Base-by-base conservation (phyloP, 805 yeast species). In the Priceomyces castillae region DNA sequence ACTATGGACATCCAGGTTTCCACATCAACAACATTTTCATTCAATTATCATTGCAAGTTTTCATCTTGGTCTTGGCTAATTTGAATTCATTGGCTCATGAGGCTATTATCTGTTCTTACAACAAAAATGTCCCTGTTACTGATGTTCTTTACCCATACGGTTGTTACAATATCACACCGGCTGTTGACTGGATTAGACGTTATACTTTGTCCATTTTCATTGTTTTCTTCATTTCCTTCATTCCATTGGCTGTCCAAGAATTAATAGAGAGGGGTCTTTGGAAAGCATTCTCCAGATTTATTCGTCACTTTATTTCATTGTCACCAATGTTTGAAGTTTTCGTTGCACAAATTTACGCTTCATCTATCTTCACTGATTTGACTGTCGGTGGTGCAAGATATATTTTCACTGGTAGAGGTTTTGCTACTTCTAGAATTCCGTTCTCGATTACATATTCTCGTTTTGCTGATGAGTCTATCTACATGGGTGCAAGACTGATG, bases 1-100 rank as follows among this genome's bases (percentile, higher is more conserved):
- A 81, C 62, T 86, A 84, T 59, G 95, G 92, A 1, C 95, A 86
- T 56, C 90, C 94, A 1, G 95, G 95, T 16, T 86, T 86, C 68
- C 95, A 86, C 58, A 68, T 86, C 59, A 86, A 86, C 60, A 86
- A 86, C 59, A 80, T 84, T 43, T 82, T 84, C 54, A 85, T 86
- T 58, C 76, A 83, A 48, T 64, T 84, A 22, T 84, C 94, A 1
- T 72, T 70, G 47, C 71, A 70, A 54, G 57, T 62, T 39, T 69
- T 86, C 42, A 76, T 83, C 56, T 65, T 85, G 66, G 80, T 82
- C 41, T 64, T 81, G 56, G 60, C 81, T 16, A 84, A 85, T 63
- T 64, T 85, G 56, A 81, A 84, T 14, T 74, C 86, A 0, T 63
- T 86, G 46, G 77, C 84, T 9, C 76, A 77, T 43, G 84, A 79